Evolutionary conservation across 2,329 filamentous ascomycete genomes (phyloP).

Genomic region (Neonectria ditissima): DNA sequence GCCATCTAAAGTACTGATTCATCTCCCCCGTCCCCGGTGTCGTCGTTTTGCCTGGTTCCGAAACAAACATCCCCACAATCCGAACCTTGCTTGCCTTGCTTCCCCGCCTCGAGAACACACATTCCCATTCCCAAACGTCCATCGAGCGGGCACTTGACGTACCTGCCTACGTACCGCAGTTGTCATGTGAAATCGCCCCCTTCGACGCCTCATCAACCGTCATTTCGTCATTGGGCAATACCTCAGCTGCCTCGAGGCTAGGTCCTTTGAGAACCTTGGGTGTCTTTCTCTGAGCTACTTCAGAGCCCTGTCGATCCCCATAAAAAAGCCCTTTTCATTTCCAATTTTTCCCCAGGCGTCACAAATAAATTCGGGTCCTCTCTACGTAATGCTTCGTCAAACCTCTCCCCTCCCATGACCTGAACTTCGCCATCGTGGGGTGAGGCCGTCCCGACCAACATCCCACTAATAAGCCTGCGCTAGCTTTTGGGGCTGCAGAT

Average conservation of each 20-base stretch:
- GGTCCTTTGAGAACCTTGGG: no score
- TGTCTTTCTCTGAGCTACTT: no score
- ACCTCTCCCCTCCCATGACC: not conserved
- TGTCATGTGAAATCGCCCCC: constrained; percentile 36
- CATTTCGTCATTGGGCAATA: constrained; percentile 29
- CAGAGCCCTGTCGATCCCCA: no score
- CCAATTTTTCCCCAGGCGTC: not conserved
- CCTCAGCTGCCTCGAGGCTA: not conserved
- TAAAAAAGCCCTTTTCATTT: not conserved
- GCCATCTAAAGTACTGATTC: not conserved
- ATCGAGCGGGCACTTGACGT: not conserved
- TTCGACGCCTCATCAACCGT: constrained; percentile 10
- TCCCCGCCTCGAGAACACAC: constrained; percentile 14
- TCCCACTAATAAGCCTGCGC: constrained; percentile 14
- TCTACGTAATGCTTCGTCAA: not conserved
- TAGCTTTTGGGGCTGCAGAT: constrained; percentile 1
- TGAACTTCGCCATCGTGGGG: constrained; percentile 2
- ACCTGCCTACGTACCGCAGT: not conserved
- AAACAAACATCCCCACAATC: constrained; percentile 18
- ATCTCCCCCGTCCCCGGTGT: not conserved
- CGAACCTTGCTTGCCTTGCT: not conserved
- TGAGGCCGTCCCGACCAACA: constrained; percentile 12
- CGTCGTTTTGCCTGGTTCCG: not conserved
- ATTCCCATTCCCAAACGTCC: not conserved
- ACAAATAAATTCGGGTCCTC: not conserved